Conservation (phyloP, 2,329 filamentous ascomycete genomes). For the Alternaria triticina region DNA sequence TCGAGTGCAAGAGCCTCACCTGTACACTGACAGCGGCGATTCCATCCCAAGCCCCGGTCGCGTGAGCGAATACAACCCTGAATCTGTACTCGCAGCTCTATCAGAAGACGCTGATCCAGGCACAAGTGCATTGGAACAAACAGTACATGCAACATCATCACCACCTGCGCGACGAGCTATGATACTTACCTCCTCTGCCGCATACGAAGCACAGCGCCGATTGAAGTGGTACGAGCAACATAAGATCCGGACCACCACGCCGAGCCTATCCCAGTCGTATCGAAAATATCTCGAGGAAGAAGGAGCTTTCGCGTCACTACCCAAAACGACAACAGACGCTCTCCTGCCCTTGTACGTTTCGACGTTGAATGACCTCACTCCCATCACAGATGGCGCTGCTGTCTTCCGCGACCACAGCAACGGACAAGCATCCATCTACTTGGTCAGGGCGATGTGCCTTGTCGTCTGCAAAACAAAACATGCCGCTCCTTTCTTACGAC, state of each 20-base stretch:
- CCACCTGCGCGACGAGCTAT: not conserved
- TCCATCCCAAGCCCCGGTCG: not conserved
- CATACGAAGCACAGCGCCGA: not conserved
- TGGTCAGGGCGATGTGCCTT: conserved; percentile 3
- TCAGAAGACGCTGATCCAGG: conserved; percentile 2
- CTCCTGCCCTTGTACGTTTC: conserved; percentile 2
- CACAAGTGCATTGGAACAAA: not conserved
- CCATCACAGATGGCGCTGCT: not conserved
- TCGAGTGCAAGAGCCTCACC: not conserved
- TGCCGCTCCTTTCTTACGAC: not conserved
- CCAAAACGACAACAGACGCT: not conserved
- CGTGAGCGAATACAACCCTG: conserved; percentile 9
- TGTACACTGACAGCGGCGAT: not conserved
- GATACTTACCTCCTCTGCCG: not conserved
- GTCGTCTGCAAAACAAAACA: conserved; percentile 2
- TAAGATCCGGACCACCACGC: not conserved
- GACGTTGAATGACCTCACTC: not conserved
- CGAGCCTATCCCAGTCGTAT: not conserved
- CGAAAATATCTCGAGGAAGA: conserved; percentile 4
- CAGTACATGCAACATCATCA: not conserved
- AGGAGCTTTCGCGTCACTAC: not conserved
- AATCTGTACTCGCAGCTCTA: conserved; percentile 3
- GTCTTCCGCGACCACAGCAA: conserved; percentile 3
- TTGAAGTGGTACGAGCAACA: conserved; percentile 6
- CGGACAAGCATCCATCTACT: not conserved